These are phyloP conservation scores for Skeletonema costatum DNA, from an alignment of 108 stramenopile genomes.

Conservation along the genomic window DNA sequence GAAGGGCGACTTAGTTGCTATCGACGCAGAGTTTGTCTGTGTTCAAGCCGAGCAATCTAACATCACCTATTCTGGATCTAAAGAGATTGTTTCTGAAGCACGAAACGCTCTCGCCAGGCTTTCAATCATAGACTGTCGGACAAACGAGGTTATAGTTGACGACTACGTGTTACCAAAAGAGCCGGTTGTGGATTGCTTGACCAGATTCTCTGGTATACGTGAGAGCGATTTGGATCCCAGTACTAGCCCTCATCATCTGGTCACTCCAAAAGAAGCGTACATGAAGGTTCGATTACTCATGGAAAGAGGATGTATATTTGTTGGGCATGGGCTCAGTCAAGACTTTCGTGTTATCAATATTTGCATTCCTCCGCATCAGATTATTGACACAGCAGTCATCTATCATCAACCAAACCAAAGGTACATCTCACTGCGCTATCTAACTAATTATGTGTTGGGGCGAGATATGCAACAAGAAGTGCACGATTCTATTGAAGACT, in stretches of 20 bases:
- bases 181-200: constrained; percentile 93
- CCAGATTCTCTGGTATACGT: constrained; percentile 92
- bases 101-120: constrained; percentile 88
- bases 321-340: constrained; percentile 87
- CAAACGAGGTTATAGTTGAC: constrained; percentile 76
- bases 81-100: constrained; percentile 74
- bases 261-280: constrained; percentile 84
- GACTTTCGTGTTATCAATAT: constrained; percentile 92
- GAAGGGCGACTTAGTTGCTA: constrained; percentile 78
- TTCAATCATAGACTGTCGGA: constrained; percentile 82
- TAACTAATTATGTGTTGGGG: constrained; percentile 84
- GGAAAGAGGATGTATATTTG: constrained; percentile 85
- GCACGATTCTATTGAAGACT: constrained; percentile 97
- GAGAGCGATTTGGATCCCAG: constrained; percentile 86
- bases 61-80: constrained; percentile 75
- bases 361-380: constrained; percentile 85
- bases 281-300: constrained; percentile 90
- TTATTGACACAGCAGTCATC: constrained; percentile 94
- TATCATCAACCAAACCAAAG: constrained; percentile 84
- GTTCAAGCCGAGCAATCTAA: constrained; percentile 84
- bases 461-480: constrained; percentile 94
- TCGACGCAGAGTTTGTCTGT: constrained; percentile 91
- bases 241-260: constrained; percentile 83
- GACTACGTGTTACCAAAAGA: constrained; percentile 93
- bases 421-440: constrained; percentile 91